Conservation (phyloP, 371 early-diverging fungal genomes). For the Apophysomyces trapeziformis region DNA sequence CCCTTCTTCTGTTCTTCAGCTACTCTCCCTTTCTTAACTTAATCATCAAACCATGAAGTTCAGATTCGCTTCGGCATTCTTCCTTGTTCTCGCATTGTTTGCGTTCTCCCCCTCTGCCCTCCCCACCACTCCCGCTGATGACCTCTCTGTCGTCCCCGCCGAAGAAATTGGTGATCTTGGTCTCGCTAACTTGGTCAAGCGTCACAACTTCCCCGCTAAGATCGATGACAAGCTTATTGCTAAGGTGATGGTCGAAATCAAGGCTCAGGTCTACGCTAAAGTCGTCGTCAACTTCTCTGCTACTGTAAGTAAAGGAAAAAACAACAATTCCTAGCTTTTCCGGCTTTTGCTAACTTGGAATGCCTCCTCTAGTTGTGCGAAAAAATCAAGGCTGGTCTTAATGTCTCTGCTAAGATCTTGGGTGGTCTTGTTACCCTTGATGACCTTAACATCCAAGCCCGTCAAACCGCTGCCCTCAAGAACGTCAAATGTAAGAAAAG, state of each 20-base stretch:
- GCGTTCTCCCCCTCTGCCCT: slow-evolving; percentile 7
- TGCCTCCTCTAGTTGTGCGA: not conserved
- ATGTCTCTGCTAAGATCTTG: not conserved
- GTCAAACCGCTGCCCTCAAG: slow-evolving; percentile 4
- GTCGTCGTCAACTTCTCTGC: slow-evolving; percentile 14
- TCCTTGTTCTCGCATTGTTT: slow-evolving; percentile 3
- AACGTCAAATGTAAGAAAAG: not conserved
- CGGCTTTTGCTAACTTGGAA: too few species aligned
- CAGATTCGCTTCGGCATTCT: slow-evolving; percentile 8
- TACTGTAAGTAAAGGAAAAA: slow-evolving; percentile 21
- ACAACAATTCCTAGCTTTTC: too few species aligned
- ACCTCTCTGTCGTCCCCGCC: not conserved
- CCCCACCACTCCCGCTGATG: not conserved
- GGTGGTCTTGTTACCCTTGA: slow-evolving; percentile 4
- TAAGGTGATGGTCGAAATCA: slow-evolving; percentile 14
- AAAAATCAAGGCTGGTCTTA: slow-evolving; percentile 1
- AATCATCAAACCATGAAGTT: not conserved
- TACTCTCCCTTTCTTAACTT: not conserved
- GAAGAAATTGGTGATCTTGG: not conserved
- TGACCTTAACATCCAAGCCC: slow-evolving; percentile 2
- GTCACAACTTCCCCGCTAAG: slow-evolving; percentile 12
- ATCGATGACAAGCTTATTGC: slow-evolving; percentile 11
- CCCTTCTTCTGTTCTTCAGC: not conserved
- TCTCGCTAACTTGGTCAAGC: slow-evolving; percentile 14
- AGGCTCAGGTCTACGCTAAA: slow-evolving; percentile 17